Base-by-base conservation (phyloP, 129 eudicot species). In the Lactuca sativa region DNA sequence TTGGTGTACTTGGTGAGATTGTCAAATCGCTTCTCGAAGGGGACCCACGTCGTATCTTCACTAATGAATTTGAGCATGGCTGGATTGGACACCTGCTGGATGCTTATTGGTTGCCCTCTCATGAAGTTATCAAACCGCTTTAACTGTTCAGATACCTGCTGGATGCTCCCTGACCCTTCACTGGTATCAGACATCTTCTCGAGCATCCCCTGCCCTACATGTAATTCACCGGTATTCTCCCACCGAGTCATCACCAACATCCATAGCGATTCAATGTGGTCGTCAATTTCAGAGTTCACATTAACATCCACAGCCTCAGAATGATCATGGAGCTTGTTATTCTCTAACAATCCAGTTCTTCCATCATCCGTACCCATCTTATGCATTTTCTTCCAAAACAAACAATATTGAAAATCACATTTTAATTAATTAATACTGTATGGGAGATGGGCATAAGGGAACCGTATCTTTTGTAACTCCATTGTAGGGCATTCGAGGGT, bases 171-270 rank as follows among this genome's bases (percentile, higher is more conserved):
- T n/a, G n/a, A n/a, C n/a, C n/a, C n/a, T n/a, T n/a, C n/a, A n/a
- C n/a, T n/a, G n/a, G n/a, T n/a, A n/a, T n/a, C n/a, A n/a, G n/a
- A n/a, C n/a, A n/a, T n/a, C n/a, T n/a, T n/a, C n/a, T n/a, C n/a
- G n/a, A n/a, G n/a, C n/a, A n/a, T n/a, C n/a, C n/a, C n/a, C n/a
- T n/a, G n/a, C n/a, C n/a, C n/a, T n/a, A n/a, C n/a, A n/a, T n/a
- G n/a, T n/a, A n/a, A n/a, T n/a, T 88, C 1, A 92, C 92, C 92
- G 86, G 70, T 89, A 92, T 3, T 82, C 83, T 7, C 90, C 93
- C 62, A 89, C 88, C 14, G 88, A 82, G 66, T 86, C 96, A 3
- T 89, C 96, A 4, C 83, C 74, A 10, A 86, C 85, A 41, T 86
- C 93, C 67, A 89, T 80, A 15, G 93, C 82, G 84, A 86, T 86